Base-by-base conservation (phyloP, 352 stramenopile species). In the Globisporangium okanoganense region DNA sequence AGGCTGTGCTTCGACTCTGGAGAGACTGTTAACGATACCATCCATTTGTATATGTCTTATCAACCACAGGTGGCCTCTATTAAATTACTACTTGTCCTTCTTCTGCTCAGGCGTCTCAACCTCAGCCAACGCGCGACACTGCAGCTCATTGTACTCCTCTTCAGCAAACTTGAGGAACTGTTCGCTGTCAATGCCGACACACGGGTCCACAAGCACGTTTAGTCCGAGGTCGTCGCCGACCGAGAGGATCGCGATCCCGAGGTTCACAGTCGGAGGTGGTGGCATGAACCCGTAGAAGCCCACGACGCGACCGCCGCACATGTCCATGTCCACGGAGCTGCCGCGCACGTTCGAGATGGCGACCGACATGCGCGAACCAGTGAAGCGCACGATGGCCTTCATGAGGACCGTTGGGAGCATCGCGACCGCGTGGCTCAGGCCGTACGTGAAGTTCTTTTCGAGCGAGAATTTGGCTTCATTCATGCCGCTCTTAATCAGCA, bases 381-480 rank as follows among this genome's bases (percentile, higher is more conserved):
- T 76, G 48, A 82, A 88, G 62, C 80, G 76, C 40, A 89, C 72
- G 50, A 83, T 61, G 20, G 60, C 65, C 7, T 76, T 72, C 59
- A 88, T 85, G 47, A 92, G 51, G 40, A 66, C 64, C 1, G 70
- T 66, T 10, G 82, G 82, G 20, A 92, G 58, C 61, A 73, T 69
- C n/a, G 82, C 77, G 18, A 92, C 52, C 1, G 87, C 13, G 62
- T 87, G 73, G 58, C 65, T 88, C 18, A 71, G 73, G 48, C 59
- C 72, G 68, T 90, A 92, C 55, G 83, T 83, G 43, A 94, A 91
- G 41, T 78, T 61, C 68, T 92, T 91, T 59, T 90, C 84, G 38
- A 90, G 67, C 61, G 84, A 92, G 49, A 85, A 78, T 62, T 94
- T 94, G 64, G 80, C 82, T 45, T 90, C 84, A 62, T 75, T 76